These are phyloP conservation scores for Niveomyces coronatus DNA, from an alignment of 2,329 filamentous ascomycete species.

Conservation along the genomic window DNA sequence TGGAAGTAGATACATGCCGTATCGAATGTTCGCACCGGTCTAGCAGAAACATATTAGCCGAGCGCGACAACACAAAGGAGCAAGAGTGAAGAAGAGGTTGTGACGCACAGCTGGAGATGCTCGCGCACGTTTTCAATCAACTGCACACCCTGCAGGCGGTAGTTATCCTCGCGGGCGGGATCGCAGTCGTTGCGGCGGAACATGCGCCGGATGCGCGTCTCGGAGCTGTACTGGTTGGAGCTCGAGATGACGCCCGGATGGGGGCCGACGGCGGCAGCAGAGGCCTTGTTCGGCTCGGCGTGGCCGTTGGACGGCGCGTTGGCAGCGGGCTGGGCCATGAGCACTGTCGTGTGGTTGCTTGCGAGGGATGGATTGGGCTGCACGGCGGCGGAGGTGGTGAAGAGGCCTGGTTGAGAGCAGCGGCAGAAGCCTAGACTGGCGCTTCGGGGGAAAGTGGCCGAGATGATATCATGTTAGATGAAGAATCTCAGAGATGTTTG, in stretches of 20 bases:
- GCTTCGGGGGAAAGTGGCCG: too few species aligned
- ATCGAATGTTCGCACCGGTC: slow-evolving; percentile 82
- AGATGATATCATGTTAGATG: too few species aligned
- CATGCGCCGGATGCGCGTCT: slow-evolving; percentile 67
- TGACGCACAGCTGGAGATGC: slow-evolving; percentile 62
- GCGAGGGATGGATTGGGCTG: not conserved
- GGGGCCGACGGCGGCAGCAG: slow-evolving; percentile 22
- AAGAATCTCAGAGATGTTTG: too few species aligned
- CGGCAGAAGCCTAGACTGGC: not conserved
- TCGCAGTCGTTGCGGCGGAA: slow-evolving; percentile 60
- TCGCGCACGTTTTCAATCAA: slow-evolving; percentile 81
- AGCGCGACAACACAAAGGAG: too few species aligned
- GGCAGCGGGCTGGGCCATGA: slow-evolving; percentile 3
- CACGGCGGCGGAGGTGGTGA: not conserved
- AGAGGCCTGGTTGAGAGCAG: not conserved
- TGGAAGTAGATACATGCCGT: slow-evolving; percentile 91
- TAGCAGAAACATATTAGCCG: too few species aligned
- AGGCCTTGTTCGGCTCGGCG: not conserved
- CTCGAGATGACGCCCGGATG: slow-evolving; percentile 39
- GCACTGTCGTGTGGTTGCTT: not conserved
- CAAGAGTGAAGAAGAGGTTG: too few species aligned
- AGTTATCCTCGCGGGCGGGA: slow-evolving; percentile 67
- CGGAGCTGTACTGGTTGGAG: slow-evolving; percentile 64
- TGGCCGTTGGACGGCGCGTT: slow-evolving; percentile 8
- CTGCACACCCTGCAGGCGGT: slow-evolving; percentile 75